Evolutionary conservation across 345 rosid species (phyloP), one percentile per base, ranked within the genome.

Genomic region (Moringa oleifera): DNA sequence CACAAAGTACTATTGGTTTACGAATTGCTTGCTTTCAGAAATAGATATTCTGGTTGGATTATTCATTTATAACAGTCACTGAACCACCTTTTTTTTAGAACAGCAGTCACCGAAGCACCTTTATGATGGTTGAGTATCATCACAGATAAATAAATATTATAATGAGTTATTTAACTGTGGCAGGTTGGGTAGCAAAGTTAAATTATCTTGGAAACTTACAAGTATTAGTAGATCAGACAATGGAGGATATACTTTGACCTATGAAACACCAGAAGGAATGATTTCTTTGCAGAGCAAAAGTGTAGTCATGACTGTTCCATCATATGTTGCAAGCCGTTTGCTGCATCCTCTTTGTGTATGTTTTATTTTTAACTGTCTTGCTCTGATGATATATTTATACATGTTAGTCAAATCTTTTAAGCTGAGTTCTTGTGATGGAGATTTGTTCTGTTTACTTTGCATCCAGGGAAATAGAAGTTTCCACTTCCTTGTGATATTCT

Each of bases 201-300:
- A 87, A 71, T 62, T 93, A 51, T 85, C 83, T 2, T 93, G 97
- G 97, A 93, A 87, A 82, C 97, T 93, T 56, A 67, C 80, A 46
- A 64, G 80, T 58, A 82, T 93, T 71, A 57, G 54, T 64, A 93
- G 83, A 74, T 77, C 82, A 78, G 90, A 85, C 22, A 68, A 65
- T 52, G 81, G 83, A 37, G 79, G 64, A 46, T 93, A 85, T 76
- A 72, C 65, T 59, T 82, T 93, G 83, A 85, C 82, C 0, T 90
- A 83, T 72, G 97, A 93, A 78, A 93, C 98, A 53, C 96, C 94
- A 0, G 91, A 90, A 62, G 98, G 98, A 65, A 51, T 73, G 59
- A 87, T 90, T 66, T 80, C 86, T 19, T 68, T 90, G 62, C 81
- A 76, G 67, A 79, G 83, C 72, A 90, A 73, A 84, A 84, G 82